phyloP scores from a whole-genome alignment of 805 yeast species.

The Hermanozyma aechmeae region DNA sequence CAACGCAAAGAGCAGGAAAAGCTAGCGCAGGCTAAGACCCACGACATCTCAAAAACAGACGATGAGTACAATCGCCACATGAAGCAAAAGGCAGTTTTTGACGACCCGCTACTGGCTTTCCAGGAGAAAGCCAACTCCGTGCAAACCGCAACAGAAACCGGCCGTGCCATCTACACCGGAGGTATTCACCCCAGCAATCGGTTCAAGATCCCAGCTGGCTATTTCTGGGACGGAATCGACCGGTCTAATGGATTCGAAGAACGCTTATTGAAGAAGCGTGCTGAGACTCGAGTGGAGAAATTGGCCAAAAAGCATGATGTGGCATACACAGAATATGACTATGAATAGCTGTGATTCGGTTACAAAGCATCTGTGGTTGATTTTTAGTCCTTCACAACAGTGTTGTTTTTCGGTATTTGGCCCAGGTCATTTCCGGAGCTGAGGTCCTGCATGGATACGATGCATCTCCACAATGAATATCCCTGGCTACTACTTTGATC shows the following conservation, averaged over 20 bases:
- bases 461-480: too few species aligned
- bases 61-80: slow-evolving; percentile 23
- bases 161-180: slow-evolving; percentile 43
- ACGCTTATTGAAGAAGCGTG: slow-evolving; percentile 38
- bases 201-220: slow-evolving; percentile 69
- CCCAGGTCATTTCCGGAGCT: too few species aligned
- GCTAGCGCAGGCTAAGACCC: slow-evolving; percentile 14
- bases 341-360: too few species aligned
- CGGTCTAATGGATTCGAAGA: slow-evolving; percentile 82
- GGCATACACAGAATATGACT: too few species aligned
- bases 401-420: too few species aligned
- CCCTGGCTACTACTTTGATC: slow-evolving; percentile 26
- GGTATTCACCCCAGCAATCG: slow-evolving; percentile 59
- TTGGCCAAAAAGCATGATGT: too few species aligned
- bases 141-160: slow-evolving; percentile 21
- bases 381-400: too few species aligned
- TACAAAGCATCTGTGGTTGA: too few species aligned
- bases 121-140: too few species aligned
- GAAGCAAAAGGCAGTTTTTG: slow-evolving; percentile 29
- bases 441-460: too few species aligned
- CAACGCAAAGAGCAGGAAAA: slow-evolving; percentile 22
- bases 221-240: slow-evolving; percentile 88
- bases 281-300: too few species aligned
- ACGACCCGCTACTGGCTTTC: slow-evolving; percentile 58
- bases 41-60: slow-evolving; percentile 22